A percentile compares a stretch with the other conserved stretches of the same genome.
These are phyloP conservation scores for Neoascochyta sp. DNA, from an alignment of 2,329 filamentous ascomycete genomes.

Conservation along the genomic window DNA sequence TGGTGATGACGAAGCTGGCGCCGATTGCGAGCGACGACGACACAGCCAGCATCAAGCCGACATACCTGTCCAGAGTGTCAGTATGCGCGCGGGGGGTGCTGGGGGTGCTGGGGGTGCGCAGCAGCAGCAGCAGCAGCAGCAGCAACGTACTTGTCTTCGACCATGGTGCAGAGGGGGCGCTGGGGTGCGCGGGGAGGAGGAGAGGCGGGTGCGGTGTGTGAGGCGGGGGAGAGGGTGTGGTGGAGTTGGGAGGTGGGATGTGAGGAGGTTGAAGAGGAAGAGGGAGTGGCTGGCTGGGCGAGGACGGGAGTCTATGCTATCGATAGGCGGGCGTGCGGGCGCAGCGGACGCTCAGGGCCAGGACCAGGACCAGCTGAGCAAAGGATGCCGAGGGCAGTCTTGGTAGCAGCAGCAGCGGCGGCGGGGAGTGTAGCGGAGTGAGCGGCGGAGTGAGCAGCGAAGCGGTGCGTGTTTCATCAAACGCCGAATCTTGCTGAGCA, in stretches of 20 bases:
- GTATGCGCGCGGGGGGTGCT: constrained; percentile 3
- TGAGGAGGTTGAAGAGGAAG: too few species aligned
- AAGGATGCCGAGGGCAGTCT: too few species aligned
- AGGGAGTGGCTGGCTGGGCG: too few species aligned
- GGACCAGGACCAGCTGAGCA: too few species aligned
- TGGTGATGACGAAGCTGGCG: constrained; percentile 97
- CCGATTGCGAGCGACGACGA: constrained; percentile 30
- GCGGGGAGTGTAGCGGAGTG: too few species aligned
- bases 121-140: too few species aligned
- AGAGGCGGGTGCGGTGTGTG: not conserved
- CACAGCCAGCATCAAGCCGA: constrained; percentile 41
- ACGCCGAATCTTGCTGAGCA: constrained; percentile 3
- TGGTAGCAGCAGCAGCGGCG: too few species aligned
- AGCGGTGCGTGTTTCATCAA: constrained; percentile 10
- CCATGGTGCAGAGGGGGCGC: constrained; percentile 21
- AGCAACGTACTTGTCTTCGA: constrained; percentile 43
- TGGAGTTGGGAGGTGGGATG: too few species aligned
- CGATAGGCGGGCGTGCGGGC: too few species aligned
- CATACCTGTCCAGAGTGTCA: constrained; percentile 37
- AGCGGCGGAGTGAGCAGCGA: too few species aligned
- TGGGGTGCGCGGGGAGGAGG: constrained; percentile 1
- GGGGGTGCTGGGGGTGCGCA: constrained; percentile 7
- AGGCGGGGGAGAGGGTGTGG: constrained; percentile 2
- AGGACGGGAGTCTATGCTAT: too few species aligned
- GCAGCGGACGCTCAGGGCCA: too few species aligned